phyloP scores from a whole-genome alignment of 1,284 basidiomycete species.

The Cutaneotrichosporon mucoides region DNA sequence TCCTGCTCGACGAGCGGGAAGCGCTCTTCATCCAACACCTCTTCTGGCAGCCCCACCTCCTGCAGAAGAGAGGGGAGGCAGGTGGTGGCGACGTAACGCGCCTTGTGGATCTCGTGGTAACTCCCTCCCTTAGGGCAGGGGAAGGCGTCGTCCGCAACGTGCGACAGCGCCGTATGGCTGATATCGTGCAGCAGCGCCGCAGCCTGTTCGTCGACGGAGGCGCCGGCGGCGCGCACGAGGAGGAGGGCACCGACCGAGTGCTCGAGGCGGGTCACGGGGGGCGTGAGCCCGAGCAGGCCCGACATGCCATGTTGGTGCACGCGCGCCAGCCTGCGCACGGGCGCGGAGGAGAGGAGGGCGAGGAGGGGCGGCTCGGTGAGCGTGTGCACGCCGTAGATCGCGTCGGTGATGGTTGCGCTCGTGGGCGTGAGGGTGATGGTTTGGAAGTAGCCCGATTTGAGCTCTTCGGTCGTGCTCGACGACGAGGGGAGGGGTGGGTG shows the following conservation, averaged over 20 bases:
- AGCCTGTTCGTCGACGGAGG: conserved; percentile 12
- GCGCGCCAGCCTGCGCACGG: conserved; percentile 8
- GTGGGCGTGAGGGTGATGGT: background rate
- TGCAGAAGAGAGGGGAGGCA: conserved; percentile 3
- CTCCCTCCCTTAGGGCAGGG: background rate
- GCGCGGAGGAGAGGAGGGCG: conserved; percentile 1
- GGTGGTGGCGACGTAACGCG: conserved; percentile 12
- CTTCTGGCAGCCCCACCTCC: background rate
- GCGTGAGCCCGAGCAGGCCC: conserved; percentile 10
- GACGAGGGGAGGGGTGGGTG: background rate
- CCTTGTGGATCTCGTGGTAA: conserved; percentile 19
- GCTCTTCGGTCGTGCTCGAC: background rate
- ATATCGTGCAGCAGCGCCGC: conserved; percentile 20
- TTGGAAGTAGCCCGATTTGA: background rate
- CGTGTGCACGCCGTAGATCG: conserved; percentile 8
- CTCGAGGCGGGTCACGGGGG: conserved; percentile 17
- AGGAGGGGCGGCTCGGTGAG: conserved; percentile 12
- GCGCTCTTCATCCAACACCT: conserved; percentile 14
- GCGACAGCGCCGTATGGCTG: conserved; percentile 13
- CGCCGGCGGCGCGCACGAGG: conserved; percentile 15
- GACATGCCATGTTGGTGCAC: conserved; percentile 20
- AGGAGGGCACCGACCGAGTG: conserved; percentile 18
- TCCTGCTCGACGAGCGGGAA: conserved; percentile 16
- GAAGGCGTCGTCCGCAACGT: conserved; percentile 15
- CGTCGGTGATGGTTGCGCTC: conserved; percentile 7